These are phyloP conservation scores for Gossypioides kirkii DNA, from an alignment of 345 rosid genomes.

Conservation along the genomic window DNA sequence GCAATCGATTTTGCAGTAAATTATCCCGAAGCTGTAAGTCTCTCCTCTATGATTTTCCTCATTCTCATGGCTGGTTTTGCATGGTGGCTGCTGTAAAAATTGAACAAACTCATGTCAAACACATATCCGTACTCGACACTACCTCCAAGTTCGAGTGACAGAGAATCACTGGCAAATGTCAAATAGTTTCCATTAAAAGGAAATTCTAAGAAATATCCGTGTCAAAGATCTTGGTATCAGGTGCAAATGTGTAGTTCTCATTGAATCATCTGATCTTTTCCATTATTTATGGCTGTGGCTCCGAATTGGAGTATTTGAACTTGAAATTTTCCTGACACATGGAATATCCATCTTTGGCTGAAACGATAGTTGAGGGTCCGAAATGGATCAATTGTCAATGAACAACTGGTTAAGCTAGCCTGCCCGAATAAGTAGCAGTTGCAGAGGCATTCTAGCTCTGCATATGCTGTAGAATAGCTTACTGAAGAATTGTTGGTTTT, in stretches of 20 bases:
- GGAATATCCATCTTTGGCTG: not conserved
- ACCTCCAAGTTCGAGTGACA: not conserved
- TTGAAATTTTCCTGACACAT: not conserved
- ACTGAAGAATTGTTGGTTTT: not conserved
- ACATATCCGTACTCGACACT: not conserved
- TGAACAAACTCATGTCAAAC: not conserved
- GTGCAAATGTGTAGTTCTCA: too few relatives aligned
- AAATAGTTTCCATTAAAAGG: not conserved
- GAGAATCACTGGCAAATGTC: not conserved
- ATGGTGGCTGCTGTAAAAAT: not conserved
- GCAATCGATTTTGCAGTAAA: constrained; percentile 74
- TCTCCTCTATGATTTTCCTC: not conserved
- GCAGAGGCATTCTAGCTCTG: not conserved
- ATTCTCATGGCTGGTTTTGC: not conserved
- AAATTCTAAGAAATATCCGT: not conserved
- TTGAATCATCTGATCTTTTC: not conserved
- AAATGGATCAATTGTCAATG: not conserved
- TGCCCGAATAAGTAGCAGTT: not conserved
- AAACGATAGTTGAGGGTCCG: not conserved
- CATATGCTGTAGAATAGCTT: not conserved
- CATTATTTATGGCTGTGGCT: not conserved
- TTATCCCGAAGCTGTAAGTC: constrained; percentile 74
- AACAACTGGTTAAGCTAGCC: not conserved
- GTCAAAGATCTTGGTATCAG: not conserved
- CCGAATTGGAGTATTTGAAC: not conserved